These are phyloP conservation scores for Symbiodinium pilosum DNA, from an alignment of 73 alveolate species.

Conservation along the genomic window DNA sequence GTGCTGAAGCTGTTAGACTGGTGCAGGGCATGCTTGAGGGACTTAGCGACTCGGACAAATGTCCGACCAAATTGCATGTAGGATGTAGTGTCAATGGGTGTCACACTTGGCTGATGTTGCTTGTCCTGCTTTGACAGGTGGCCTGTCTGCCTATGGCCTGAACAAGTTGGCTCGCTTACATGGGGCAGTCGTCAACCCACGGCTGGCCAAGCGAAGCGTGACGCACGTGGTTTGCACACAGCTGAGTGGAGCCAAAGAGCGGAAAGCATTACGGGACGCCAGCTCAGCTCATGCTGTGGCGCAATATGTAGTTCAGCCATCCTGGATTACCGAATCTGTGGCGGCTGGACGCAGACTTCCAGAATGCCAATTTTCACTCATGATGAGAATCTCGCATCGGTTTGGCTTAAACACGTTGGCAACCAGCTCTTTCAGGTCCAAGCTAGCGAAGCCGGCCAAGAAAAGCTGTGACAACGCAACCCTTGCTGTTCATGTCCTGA, in stretches of 20 bases:
- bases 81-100: too few species aligned
- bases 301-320: conserved; percentile 40
- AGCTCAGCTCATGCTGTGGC: neutral
- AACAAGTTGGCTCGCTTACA: conserved; percentile 85
- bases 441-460: too few species aligned
- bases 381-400: neutral
- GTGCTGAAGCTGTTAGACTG: too few species aligned
- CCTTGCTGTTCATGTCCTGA: too few species aligned
- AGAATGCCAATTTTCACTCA: conserved; percentile 13
- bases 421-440: neutral
- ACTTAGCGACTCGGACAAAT: neutral
- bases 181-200: conserved; percentile 44
- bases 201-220: conserved; percentile 50
- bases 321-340: conserved; percentile 74
- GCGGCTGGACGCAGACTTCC: conserved; percentile 51
- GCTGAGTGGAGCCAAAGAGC: conserved; percentile 91
- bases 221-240: conserved; percentile 81
- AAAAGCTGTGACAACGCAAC: too few species aligned
- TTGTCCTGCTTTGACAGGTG: conserved; percentile 5
- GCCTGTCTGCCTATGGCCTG: conserved; percentile 50
- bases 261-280: conserved; percentile 57
- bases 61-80: too few species aligned
- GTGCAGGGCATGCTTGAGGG: neutral
- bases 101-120: neutral
- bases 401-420: neutral